Evolutionary conservation across 208 protist genomes (phyloP).

Genomic region (Phytomonas francai): DNA sequence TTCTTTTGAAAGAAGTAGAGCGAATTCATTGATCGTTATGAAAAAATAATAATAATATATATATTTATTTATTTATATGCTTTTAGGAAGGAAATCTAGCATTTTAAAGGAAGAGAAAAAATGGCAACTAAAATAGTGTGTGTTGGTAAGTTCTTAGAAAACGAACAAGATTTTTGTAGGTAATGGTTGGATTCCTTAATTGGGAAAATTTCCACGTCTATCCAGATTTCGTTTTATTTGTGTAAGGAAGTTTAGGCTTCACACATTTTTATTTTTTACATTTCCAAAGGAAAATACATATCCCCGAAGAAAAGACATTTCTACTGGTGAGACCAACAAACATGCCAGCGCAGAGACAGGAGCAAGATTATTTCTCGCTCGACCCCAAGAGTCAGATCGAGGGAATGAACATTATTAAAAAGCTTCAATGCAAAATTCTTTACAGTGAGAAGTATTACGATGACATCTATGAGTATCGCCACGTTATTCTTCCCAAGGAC

Average conservation of each 20-base stretch:
- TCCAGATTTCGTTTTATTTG: conserved; percentile 4
- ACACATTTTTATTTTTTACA: conserved; percentile 8
- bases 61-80: neutral
- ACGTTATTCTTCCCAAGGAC: conserved; percentile 97
- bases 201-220: conserved; percentile 6
- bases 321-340: neutral
- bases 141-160: neutral
- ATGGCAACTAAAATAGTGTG: neutral
- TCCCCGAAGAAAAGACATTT: neutral
- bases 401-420: conserved; percentile 66
- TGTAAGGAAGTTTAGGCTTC: neutral
- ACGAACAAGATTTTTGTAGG: neutral
- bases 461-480: conserved; percentile 94
- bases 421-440: conserved; percentile 84
- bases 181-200: neutral
- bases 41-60: too few species aligned
- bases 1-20: neutral
- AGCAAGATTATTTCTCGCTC: conserved; percentile 75
- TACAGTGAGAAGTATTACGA: conserved; percentile 98
- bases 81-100: too few species aligned
- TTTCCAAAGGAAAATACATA: conserved; percentile 1
- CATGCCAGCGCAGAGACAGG: neutral
- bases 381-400: conserved; percentile 65
- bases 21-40: neutral
- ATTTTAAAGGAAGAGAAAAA: neutral